These are phyloP conservation scores for Forsythia viridissima DNA, from an alignment of 257 asterid species.

Conservation along the genomic window DNA sequence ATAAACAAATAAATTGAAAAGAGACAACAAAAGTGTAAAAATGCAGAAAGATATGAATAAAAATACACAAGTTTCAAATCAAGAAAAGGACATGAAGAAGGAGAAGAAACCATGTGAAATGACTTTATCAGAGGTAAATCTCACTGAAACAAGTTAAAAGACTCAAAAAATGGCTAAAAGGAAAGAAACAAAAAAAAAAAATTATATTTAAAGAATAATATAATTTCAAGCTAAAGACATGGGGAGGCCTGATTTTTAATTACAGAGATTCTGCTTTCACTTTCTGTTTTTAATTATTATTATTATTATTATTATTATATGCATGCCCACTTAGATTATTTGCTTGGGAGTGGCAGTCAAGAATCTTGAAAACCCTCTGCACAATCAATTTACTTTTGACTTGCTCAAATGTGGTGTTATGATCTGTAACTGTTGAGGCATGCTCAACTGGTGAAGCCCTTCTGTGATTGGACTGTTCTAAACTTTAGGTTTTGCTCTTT, in stretches of 20 bases:
- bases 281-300: conserved; percentile 10
- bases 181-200: conserved; percentile 29
- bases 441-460: neutral
- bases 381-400: conserved; percentile 48
- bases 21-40: conserved; percentile 29
- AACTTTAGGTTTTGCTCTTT: conserved; percentile 9
- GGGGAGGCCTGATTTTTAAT: conserved; percentile 26
- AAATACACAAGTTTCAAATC: no score
- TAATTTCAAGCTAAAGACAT: conserved; percentile 22
- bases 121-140: conserved; percentile 28
- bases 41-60: conserved; percentile 35
- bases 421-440: conserved; percentile 20
- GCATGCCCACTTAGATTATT: conserved; percentile 39
- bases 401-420: conserved; percentile 15
- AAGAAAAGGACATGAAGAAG: conserved; percentile 28
- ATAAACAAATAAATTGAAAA: neutral
- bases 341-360: conserved; percentile 36
- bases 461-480: neutral
- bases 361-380: conserved; percentile 45
- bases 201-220: conserved; percentile 32
- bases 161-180: conserved; percentile 4
- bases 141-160: conserved; percentile 10
- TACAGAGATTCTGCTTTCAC: conserved; percentile 16
- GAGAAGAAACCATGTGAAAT: conserved; percentile 31
- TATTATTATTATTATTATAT: neutral